Percentiles rank a stretch among this genome's conserved stretches.
Conservation (phyloP, 768 basidiomycete species). For the Termitomyces sp. region DNA sequence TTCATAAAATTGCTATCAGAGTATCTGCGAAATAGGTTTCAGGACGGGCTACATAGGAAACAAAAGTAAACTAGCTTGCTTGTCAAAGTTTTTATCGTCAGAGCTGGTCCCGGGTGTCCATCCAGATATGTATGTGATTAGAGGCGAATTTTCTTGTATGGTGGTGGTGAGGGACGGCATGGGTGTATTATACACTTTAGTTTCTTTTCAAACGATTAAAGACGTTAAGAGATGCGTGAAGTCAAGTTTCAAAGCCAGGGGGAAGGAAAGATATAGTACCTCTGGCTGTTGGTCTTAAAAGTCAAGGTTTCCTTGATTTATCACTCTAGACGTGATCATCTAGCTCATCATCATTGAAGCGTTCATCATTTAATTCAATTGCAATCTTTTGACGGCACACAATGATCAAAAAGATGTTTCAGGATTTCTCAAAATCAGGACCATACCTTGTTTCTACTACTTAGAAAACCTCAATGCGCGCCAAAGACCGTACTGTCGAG, state of each 20-base stretch:
- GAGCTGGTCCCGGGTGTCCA: conserved; percentile 9
- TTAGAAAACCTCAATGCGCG: conserved; percentile 24
- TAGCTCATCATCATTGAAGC: background rate
- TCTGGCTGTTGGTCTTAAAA: background rate
- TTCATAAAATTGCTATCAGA: conserved; percentile 33
- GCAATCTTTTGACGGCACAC: background rate
- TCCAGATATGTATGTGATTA: conserved; percentile 10
- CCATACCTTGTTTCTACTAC: background rate
- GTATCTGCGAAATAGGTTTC: conserved; percentile 19
- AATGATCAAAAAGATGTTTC: background rate
- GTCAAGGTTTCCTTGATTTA: background rate
- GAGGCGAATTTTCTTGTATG: conserved; percentile 14
- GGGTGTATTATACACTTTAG: no score
- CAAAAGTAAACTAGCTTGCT: background rate
- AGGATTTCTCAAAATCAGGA: background rate
- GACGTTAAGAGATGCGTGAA: background rate
- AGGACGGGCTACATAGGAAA: conserved; percentile 1
- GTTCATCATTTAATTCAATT: background rate
- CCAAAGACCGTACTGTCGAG: conserved; percentile 23
- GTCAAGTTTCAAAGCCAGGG: background rate
- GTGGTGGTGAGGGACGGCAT: conserved; percentile 10
- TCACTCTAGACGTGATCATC: no score
- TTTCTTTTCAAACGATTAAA: background rate
- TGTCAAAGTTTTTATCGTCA: background rate
- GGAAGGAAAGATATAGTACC: background rate